phyloP scores from a whole-genome alignment of 768 basidiomycete species.

The Suillus decipiens region DNA sequence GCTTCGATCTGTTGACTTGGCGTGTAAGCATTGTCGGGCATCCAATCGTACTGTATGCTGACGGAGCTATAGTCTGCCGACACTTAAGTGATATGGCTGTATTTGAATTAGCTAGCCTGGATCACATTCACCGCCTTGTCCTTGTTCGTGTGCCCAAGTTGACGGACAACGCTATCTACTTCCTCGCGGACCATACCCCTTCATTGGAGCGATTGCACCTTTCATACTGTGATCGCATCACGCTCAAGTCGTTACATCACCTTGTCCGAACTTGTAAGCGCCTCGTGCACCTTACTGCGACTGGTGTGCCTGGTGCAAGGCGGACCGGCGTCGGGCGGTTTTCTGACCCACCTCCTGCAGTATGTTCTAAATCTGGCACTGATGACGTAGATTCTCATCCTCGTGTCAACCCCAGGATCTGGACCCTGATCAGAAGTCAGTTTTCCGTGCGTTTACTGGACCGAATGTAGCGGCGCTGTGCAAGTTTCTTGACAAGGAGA shows the following conservation, averaged over 20 bases:
- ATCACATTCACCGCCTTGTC: constrained; percentile 72
- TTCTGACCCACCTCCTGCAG: constrained; percentile 69
- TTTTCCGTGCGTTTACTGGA: constrained; percentile 81
- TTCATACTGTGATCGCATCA: constrained; percentile 82
- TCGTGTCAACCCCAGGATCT: constrained; percentile 46
- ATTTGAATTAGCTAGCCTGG: constrained; percentile 72
- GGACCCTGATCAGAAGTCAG: constrained; percentile 63
- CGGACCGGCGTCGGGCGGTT: constrained; percentile 72
- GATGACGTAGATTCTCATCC: constrained; percentile 1
- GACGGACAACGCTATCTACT: constrained; percentile 81
- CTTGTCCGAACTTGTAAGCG: constrained; percentile 59
- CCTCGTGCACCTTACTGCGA: constrained; percentile 76
- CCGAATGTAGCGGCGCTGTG: constrained; percentile 63
- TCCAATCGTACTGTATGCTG: constrained; percentile 18
- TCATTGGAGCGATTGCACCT: constrained; percentile 81
- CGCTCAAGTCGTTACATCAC: constrained; percentile 72
- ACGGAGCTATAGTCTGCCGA: constrained; percentile 63
- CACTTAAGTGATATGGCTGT: constrained; percentile 84
- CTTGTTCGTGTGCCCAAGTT: constrained; percentile 79
- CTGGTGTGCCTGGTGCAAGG: constrained; percentile 75
- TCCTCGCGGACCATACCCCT: constrained; percentile 71
- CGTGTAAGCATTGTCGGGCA: constrained; percentile 57
- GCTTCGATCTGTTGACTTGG: constrained; percentile 81
- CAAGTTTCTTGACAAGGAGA: constrained; percentile 73
- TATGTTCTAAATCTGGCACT: constrained; percentile 34